Base-by-base conservation (phyloP, 129 eudicot genomes). In the Flaveria ramosissima region DNA sequence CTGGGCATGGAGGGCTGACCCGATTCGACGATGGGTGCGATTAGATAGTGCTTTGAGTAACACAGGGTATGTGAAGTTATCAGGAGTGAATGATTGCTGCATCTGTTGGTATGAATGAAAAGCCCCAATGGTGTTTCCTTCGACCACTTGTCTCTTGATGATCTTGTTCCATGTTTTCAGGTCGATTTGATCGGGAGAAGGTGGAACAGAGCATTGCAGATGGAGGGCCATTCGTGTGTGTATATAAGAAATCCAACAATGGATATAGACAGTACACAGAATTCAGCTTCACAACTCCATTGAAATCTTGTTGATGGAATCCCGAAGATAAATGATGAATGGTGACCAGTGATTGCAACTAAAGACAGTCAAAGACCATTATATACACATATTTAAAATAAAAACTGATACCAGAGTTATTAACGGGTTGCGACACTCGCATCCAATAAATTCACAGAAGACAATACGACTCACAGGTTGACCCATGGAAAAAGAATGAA, bases 21-120 rank as follows among this genome's bases (percentile, higher is more conserved):
- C 92, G 17, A 79, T n/a, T 15, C 56, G 24, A 30, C 2, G 13
- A 26, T 59, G 62, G 2, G 88, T 67, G 41, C 57, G 80, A 60
- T 65, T 50, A 45, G 74, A 71, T 36, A 72, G 79, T 27, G 86
- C 76, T 79, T 87, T 83, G 65, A 87, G 85, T 69, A 87, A 70
- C 6, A 87, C 68, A 9, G 92, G 88, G 8, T 66, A 84, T 1
- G 92, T 87, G 72, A 84, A 87, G 77, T 84, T 87, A 70, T 87
- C 92, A 14, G 88, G 86, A 55, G 64, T 39, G 70, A 68, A 21
- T 7, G 36, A 27, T 45, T 68, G 72, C 43, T 73, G 88, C 92
- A 87, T 82, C 30, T 26, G 69, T 66, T 46, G 62, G 79, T 65
- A 87, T 8, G 86, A 69, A 23, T 73, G 75, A 42, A 87, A 70